A percentile compares a stretch with the other conserved stretches of the same genome.
phyloP scores from a whole-genome alignment of 257 asterid genomes.

The Eustoma russellianum region DNA sequence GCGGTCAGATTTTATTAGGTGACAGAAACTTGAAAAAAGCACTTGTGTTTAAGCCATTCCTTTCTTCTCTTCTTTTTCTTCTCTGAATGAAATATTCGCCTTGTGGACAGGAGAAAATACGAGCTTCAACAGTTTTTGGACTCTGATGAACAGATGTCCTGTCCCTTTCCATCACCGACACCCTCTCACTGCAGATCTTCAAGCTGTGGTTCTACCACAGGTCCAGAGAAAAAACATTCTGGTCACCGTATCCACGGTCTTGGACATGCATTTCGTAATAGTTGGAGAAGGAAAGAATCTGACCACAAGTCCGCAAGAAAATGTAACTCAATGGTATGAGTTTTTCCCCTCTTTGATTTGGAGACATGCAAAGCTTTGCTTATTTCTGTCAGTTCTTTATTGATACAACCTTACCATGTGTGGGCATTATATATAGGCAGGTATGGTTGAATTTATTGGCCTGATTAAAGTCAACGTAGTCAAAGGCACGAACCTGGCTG shows the following conservation, averaged over 20 bases:
- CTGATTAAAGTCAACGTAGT: conserved; percentile 72
- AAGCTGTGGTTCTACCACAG: conserved; percentile 22
- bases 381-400: neutral
- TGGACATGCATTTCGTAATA: conserved; percentile 67
- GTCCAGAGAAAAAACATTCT: conserved; percentile 35
- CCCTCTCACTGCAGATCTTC: conserved; percentile 25
- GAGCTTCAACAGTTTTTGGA: conserved; percentile 61
- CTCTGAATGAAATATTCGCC: neutral
- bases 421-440: conserved; percentile 48
- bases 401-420: conserved; percentile 14
- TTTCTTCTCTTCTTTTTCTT: conserved; percentile 14
- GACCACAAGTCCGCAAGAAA: conserved; percentile 49
- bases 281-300: conserved; percentile 58
- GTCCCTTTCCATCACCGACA: conserved; percentile 38
- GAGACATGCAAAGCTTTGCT: neutral
- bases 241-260: conserved; percentile 42
- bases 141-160: conserved; percentile 23
- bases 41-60: neutral
- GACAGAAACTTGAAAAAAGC: neutral
- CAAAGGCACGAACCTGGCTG: conserved; percentile 78
- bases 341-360: conserved; percentile 4
- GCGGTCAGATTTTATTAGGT: conserved; percentile 88
- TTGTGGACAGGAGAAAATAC: conserved; percentile 64
- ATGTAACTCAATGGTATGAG: conserved; percentile 54
- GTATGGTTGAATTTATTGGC: conserved; percentile 95